Conservation (phyloP, 192 early-diverging fungal species). For the Kappamyces sp. region DNA sequence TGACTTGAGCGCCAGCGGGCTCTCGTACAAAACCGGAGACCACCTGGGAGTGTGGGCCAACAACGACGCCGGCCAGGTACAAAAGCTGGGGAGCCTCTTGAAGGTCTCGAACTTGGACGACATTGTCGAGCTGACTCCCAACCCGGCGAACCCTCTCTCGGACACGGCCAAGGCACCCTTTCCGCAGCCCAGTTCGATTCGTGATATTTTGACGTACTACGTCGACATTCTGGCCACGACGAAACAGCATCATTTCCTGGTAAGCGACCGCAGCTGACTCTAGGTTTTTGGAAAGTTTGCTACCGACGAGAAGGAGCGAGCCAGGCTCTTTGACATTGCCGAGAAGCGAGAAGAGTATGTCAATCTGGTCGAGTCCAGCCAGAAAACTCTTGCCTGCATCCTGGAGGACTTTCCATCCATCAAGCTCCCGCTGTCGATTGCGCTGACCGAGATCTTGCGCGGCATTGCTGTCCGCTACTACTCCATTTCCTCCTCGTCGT, state of each 20-base stretch:
- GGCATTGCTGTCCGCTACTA: slow-evolving; percentile 88
- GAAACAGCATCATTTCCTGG: slow-evolving; percentile 56
- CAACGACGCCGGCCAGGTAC: slow-evolving; percentile 76
- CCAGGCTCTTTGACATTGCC: slow-evolving; percentile 27
- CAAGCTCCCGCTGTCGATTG: slow-evolving; percentile 70
- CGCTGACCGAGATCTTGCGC: slow-evolving; percentile 72
- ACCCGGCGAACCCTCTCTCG: slow-evolving; percentile 42
- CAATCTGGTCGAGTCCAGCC: slow-evolving; percentile 30
- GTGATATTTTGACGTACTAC: slow-evolving; percentile 84
- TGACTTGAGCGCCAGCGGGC: slow-evolving; percentile 72
- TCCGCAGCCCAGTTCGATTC: slow-evolving; percentile 73
- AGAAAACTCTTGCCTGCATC: slow-evolving; percentile 69
- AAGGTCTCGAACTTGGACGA: slow-evolving; percentile 61
- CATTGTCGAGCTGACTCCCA: slow-evolving; percentile 62
- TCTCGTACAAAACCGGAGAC: slow-evolving; percentile 89
- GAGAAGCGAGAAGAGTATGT: slow-evolving; percentile 40
- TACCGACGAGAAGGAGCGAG: slow-evolving; percentile 30
- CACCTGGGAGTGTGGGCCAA: slow-evolving; percentile 89
- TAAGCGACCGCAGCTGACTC: slow-evolving; percentile 5
- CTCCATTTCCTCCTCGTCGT: slow-evolving; percentile 91
- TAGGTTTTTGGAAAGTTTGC: slow-evolving; percentile 48
- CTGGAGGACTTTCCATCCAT: slow-evolving; percentile 56
- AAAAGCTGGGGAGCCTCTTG: slow-evolving; percentile 44
- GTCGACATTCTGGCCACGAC: slow-evolving; percentile 72
- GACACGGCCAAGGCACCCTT: slow-evolving; percentile 80